These are phyloP conservation scores for Monosporascus sp. DNA, from an alignment of 2,329 filamentous ascomycete species.

Conservation along the genomic window DNA sequence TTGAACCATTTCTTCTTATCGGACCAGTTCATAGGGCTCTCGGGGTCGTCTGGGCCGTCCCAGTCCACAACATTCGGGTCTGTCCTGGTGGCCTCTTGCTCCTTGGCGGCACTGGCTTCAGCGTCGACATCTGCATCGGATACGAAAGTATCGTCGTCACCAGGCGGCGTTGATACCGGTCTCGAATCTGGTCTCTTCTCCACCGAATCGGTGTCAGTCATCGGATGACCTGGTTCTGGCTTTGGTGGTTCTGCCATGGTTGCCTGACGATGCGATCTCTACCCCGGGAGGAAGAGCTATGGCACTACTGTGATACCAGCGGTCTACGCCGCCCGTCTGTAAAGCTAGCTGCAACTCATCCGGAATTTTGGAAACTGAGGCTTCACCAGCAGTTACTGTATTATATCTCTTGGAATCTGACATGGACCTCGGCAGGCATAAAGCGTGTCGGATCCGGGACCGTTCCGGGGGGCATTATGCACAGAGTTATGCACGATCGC, in stretches of 20 bases:
- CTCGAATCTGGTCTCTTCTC: not conserved
- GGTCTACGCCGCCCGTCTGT: not conserved
- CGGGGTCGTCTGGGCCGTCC: constrained; percentile 51
- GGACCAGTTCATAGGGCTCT: constrained; percentile 58
- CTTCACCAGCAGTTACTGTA: too few relatives aligned
- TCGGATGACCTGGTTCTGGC: not conserved
- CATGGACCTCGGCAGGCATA: too few relatives aligned
- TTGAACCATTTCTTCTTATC: constrained; percentile 28
- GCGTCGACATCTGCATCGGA: not conserved
- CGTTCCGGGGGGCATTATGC: too few relatives aligned
- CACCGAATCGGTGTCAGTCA: not conserved
- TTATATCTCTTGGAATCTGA: too few relatives aligned
- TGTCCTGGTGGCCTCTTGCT: constrained; percentile 13
- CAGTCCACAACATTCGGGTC: constrained; percentile 53
- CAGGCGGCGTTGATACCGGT: too few relatives aligned
- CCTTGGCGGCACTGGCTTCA: not conserved
- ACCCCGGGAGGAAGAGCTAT: not conserved
- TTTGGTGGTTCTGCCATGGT: not conserved
- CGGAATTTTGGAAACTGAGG: not conserved
- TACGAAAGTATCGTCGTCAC: not conserved
- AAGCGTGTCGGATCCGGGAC: too few relatives aligned
- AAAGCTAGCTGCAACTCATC: not conserved
- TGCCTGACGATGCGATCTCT: not conserved
- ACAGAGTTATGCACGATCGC: too few relatives aligned
- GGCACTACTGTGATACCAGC: not conserved